phyloP scores from a whole-genome alignment of 163 green algal genomes.

The Chloromonas sp. region DNA sequence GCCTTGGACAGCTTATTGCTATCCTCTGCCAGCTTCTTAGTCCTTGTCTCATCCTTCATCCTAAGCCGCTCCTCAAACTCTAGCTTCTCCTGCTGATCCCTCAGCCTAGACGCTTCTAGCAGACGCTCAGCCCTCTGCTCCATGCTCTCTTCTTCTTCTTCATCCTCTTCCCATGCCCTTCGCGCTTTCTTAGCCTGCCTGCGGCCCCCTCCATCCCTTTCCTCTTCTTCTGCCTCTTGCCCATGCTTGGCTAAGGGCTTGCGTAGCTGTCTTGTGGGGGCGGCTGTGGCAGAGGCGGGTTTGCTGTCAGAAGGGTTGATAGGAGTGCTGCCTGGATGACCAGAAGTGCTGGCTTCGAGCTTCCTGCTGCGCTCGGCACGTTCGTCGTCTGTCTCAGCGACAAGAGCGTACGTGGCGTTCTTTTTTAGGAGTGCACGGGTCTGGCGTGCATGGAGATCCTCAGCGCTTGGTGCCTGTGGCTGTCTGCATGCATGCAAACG shows the following conservation, averaged over 20 bases:
- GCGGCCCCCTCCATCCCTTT: not conserved
- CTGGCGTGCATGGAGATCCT: constrained; percentile 4
- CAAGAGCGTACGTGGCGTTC: constrained; percentile 28
- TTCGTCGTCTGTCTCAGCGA: constrained; percentile 16
- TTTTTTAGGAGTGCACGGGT: constrained; percentile 1
- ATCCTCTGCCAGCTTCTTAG: constrained; percentile 44
- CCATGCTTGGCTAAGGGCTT: not conserved
- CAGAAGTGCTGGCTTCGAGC: not conserved
- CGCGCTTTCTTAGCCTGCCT: constrained; percentile 14
- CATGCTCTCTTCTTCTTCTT: constrained; percentile 38
- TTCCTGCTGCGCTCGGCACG: not conserved
- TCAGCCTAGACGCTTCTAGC: constrained; percentile 7
- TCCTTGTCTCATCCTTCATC: constrained; percentile 51
- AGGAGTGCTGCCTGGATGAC: not conserved
- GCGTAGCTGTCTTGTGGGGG: not conserved
- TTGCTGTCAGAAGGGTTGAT: not conserved
- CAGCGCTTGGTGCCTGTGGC: not conserved
- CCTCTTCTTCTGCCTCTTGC: constrained; percentile 12
- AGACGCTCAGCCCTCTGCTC: constrained; percentile 2
- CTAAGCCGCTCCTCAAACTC: constrained; percentile 61
- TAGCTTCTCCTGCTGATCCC: constrained; percentile 39
- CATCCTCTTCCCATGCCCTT: constrained; percentile 61
- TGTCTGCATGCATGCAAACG: too few relatives aligned
- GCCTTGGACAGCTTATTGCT: constrained; percentile 28
- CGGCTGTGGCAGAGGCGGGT: not conserved